Evolutionary conservation across 768 basidiomycete species (phyloP), one percentile per base, ranked within the genome.

Genomic region (Hericium coralloides): DNA sequence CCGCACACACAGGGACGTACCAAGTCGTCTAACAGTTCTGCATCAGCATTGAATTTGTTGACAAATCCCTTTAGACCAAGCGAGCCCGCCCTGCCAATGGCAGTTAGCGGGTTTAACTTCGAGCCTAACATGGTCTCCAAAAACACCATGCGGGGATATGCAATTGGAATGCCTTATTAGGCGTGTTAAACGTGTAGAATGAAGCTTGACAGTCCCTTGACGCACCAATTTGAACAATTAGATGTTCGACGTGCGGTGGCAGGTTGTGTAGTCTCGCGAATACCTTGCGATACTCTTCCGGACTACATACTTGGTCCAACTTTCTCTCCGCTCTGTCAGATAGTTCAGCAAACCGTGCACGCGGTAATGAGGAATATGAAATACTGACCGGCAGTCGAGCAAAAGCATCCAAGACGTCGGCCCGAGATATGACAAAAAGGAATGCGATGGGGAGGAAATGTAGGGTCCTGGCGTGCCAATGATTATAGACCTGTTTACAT

Each of bases 121-220:
- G 82, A 85, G 47, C 88, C 87, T 25, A 98, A 72, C 8, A 87
- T 80, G 22, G 72, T 74, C 69, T 90, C 95, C 60, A 97, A 72
- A 68, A 95, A 94, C 2, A 90, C 89, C 84, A 94, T 85, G 52
- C 95, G 86, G 31, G 95, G 95, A 67, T 98, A 98, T 4, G 92
- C 92, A 59, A 93, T 86, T 0, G 88, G 89, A 54, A 90, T 81
- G 1, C 84, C 85, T 85, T 55, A 41, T 53, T 43, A 38, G 17
- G 22, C 22, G 52, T 22, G 38, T 49, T 59, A 20, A 64, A 22
- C 50, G 38, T 22, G 15, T 23, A 14, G 8, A 25, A 1, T 17
- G 8, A 41, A 36, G 41, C 17, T 17, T 12, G 14, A 20, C 15
- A 12, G 9, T 20, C 20, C 2, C 36, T 10, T 55, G 54, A 59